These are phyloP conservation scores for Mallotus repandus DNA, from an alignment of 441 rosid genomes.

Conservation along the genomic window DNA sequence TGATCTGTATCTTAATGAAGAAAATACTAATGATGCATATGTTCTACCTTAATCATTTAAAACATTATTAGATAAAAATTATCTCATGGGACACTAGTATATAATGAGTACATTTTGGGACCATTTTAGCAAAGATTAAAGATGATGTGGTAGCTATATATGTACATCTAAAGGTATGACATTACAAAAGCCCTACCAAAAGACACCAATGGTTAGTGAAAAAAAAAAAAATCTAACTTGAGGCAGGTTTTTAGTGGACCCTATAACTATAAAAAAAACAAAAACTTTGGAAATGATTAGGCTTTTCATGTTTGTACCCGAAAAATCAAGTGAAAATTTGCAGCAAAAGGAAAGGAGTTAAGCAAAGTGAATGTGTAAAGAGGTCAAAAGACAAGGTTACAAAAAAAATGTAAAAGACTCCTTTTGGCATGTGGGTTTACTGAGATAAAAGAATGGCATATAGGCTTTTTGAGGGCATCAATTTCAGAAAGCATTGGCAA, in stretches of 20 bases:
- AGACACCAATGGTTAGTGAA: neutral
- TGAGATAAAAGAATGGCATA: neutral
- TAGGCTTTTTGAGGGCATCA: conserved; percentile 9
- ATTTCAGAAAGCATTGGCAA: conserved; percentile 10
- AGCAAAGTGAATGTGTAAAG: conserved; percentile 2
- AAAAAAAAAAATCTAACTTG: too few relatives aligned
- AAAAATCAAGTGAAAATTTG: neutral
- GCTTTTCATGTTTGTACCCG: neutral
- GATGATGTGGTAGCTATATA: neutral
- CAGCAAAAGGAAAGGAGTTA: neutral
- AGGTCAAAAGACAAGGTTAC: conserved; percentile 3
- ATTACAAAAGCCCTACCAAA: neutral
- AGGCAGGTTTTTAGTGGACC: neutral
- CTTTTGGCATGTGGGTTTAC: conserved; percentile 7
- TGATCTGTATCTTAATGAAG: neutral
- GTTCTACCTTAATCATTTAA: neutral
- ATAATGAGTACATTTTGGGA: neutral
- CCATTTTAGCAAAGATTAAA: neutral
- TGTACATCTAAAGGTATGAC: neutral
- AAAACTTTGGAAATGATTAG: neutral
- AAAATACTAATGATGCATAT: neutral
- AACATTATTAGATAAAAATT: neutral
- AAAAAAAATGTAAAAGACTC: neutral
- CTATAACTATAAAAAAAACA: neutral
- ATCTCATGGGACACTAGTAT: neutral